A percentile compares a stretch with the other conserved stretches of the same genome.
These are phyloP conservation scores for Vigna reflexopilosa DNA, from an alignment of 306 rosid genomes.

Conservation along the genomic window DNA sequence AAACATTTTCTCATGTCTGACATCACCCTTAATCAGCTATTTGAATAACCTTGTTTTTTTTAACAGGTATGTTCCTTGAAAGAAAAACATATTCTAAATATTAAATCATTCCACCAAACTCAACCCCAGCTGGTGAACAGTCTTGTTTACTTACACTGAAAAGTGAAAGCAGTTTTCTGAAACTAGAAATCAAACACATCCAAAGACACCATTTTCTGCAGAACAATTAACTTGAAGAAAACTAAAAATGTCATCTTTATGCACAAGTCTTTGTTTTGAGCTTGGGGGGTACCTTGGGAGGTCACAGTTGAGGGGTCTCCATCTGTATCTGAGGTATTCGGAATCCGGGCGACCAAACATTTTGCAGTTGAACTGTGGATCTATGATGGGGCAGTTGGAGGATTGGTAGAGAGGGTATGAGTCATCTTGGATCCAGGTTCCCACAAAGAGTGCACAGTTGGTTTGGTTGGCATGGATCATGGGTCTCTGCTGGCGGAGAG, in stretches of 20 bases:
- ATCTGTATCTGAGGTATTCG: slow-evolving; percentile 77
- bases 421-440: slow-evolving; percentile 89
- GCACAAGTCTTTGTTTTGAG: not conserved
- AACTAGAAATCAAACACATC: not conserved
- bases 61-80: no score
- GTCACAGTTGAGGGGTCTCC: slow-evolving; percentile 94
- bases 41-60: not conserved
- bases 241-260: not conserved
- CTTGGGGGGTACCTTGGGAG: slow-evolving; percentile 77
- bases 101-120: no score
- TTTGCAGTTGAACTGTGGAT: slow-evolving; percentile 92
- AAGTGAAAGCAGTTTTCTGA: not conserved
- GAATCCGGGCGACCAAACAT: slow-evolving; percentile 92
- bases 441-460: slow-evolving; percentile 79
- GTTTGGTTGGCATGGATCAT: slow-evolving; percentile 79
- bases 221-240: not conserved
- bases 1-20: not conserved
- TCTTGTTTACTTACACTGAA: not conserved
- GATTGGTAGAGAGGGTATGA: slow-evolving; percentile 77
- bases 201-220: not conserved
- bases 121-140: not conserved
- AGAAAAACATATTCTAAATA: no score
- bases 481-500: slow-evolving; percentile 56
- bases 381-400: slow-evolving; percentile 79
- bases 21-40: not conserved